These are phyloP conservation scores for Penicillium sp. DNA, from an alignment of 2,329 filamentous ascomycete genomes.

Conservation along the genomic window DNA sequence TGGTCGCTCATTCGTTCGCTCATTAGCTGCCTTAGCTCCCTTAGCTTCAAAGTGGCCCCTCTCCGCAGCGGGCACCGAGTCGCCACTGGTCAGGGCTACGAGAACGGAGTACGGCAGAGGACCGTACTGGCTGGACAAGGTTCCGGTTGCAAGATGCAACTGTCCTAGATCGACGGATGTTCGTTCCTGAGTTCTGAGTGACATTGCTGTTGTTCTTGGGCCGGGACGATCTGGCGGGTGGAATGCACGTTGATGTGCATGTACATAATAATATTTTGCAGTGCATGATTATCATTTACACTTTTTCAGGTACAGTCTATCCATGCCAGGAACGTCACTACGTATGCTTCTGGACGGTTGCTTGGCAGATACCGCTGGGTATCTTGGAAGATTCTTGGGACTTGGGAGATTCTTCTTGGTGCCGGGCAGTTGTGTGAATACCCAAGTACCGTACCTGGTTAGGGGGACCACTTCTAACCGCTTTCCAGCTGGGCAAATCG, in stretches of 20 bases:
- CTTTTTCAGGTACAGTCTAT: neutral
- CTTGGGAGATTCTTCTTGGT: constrained; percentile 6
- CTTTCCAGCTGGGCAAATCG: neutral
- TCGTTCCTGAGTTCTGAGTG: constrained; percentile 15
- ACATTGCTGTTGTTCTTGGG: neutral
- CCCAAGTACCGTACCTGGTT: neutral
- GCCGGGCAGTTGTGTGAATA: neutral
- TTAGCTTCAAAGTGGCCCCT: constrained; percentile 17
- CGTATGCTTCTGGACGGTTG: neutral
- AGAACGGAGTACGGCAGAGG: too few species aligned
- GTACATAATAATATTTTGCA: neutral
- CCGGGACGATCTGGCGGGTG: neutral
- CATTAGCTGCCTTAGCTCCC: constrained; percentile 1
- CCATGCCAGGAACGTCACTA: neutral
- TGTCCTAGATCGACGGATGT: constrained; percentile 20
- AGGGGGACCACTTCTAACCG: neutral
- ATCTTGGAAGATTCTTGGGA: constrained; percentile 7
- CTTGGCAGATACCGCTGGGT: constrained; percentile 3
- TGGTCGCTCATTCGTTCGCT: constrained; percentile 1
- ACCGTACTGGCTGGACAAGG: neutral
- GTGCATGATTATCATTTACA: too few species aligned
- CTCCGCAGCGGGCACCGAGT: constrained; percentile 4
- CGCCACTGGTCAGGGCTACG: constrained; percentile 3
- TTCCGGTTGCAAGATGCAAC: constrained; percentile 7
- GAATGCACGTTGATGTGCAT: constrained; percentile 1